Evolutionary conservation across 176 grass and related monocot genomes (phyloP), one percentile per base, ranked within the genome.

Genomic region (Musa beccarii): DNA sequence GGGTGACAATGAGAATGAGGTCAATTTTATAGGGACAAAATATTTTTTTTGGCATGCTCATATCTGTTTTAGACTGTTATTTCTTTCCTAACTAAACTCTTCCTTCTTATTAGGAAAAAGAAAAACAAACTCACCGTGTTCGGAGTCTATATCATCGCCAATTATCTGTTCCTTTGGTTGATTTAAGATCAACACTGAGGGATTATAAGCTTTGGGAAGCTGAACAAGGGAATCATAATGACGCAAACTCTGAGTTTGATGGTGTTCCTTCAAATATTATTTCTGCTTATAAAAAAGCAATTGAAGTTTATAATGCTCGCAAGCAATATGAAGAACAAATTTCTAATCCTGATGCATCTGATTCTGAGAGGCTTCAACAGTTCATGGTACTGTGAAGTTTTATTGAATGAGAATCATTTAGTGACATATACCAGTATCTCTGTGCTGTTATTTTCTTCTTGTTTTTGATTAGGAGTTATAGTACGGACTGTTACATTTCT

Each of bases 141-240:
- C 90, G 90, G 6, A 62, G 20, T 2, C 75, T 94, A 51, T 99
- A 89, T 69, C 95, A 94, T 65, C 95, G 90, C 34, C 95, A 99
- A 70, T 78, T 99, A 81, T 90, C 95, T 66, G 76, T 99, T 76
- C 95, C 95, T 86, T 72, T 99, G 64, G 83, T 75, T 83, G 90
- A 94, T 80, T 71, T 85, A 62, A 86, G 80, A 63, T 81, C 83
- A 74, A 87, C 86, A 70, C 84, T 99, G 66, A 57, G 52, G 75
- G 88, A 85, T 61, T 94, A 93, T 77, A 99, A 99, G 87, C 77
- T 78, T 66, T 99, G 95, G 95, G 95, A 99, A 66, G 78, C 86
- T 10, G 95, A 99, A 63, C 88, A 91, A 81, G 90, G 90, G 71
- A 93, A 89, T 81, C 68, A 19, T 76, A 94, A 91, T 84, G 90